Evolutionary conservation across 176 grass and related monocot genomes (phyloP).

Genomic region (Rhynchospora pubera): DNA sequence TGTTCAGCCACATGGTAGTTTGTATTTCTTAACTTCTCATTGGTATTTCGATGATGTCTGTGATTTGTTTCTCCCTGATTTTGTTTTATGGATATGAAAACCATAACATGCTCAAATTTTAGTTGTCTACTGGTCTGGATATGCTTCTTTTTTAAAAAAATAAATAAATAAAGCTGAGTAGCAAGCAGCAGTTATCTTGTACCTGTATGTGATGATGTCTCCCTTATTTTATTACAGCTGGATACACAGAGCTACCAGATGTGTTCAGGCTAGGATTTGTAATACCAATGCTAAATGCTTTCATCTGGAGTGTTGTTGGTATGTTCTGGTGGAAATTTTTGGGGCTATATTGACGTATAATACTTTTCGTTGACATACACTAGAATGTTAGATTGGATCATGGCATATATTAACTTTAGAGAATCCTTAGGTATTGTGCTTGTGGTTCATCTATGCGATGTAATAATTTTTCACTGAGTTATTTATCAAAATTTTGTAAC

Average conservation of each 20-base stretch:
- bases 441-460: neutral
- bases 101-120: neutral
- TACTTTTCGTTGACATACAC: neutral
- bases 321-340: constrained; percentile 86
- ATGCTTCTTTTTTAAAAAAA: neutral
- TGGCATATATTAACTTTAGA: neutral
- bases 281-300: constrained; percentile 48
- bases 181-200: neutral
- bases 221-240: constrained; percentile 35
- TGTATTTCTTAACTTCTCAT: neutral
- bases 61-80: neutral
- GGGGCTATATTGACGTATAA: constrained; percentile 54
- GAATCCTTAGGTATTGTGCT: neutral
- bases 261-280: constrained; percentile 73
- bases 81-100: neutral
- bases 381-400: neutral
- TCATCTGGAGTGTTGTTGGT: constrained; percentile 71
- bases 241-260: constrained; percentile 67
- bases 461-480: neutral
- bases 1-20: neutral
- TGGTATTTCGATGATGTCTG: neutral
- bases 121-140: neutral
- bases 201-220: neutral
- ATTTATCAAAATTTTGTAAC: neutral
- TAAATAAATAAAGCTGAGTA: neutral